phyloP scores from a whole-genome alignment of 2,329 filamentous ascomycete species.

The Microsporum canis region DNA sequence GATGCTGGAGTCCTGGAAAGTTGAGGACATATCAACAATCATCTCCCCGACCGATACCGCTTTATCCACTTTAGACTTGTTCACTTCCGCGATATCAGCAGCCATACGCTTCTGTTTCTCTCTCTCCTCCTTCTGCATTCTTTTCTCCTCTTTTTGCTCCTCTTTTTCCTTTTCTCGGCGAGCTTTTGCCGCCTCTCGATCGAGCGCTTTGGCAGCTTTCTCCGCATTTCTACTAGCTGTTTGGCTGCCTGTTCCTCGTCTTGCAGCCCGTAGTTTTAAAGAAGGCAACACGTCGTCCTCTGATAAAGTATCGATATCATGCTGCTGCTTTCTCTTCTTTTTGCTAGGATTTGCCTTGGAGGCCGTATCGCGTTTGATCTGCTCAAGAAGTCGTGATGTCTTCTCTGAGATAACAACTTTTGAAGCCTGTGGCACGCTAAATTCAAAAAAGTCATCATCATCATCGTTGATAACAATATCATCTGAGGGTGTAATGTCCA shows the following conservation, averaged over 20 bases:
- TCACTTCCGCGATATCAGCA: conserved; percentile 58
- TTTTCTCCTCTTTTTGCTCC: conserved; percentile 42
- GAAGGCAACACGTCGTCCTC: neutral
- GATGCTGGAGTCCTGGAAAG: conserved; percentile 39
- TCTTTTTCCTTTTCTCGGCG: conserved; percentile 47
- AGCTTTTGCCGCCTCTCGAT: conserved; percentile 39
- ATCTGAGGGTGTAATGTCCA: neutral
- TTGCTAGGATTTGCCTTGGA: conserved; percentile 7
- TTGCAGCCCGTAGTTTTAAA: neutral
- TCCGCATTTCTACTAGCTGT: conserved; percentile 18
- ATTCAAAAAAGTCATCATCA: conserved; percentile 16
- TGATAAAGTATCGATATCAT: neutral
- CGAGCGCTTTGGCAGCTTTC: conserved; percentile 40
- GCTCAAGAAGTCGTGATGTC: conserved; percentile 32
- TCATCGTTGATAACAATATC: conserved; percentile 9
- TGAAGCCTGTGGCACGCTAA: conserved; percentile 14
- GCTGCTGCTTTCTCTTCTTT: conserved; percentile 13
- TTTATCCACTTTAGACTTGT: conserved; percentile 62
- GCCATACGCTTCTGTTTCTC: conserved; percentile 52
- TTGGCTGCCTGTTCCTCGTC: conserved; percentile 25
- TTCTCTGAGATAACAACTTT: conserved; percentile 27
- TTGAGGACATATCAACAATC: conserved; percentile 58
- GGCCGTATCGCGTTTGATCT: conserved; percentile 17
- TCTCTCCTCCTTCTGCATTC: conserved; percentile 43
- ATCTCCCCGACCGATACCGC: conserved; percentile 64